phyloP scores from a whole-genome alignment of 805 yeast genomes.

The Candida qinlingensis region DNA sequence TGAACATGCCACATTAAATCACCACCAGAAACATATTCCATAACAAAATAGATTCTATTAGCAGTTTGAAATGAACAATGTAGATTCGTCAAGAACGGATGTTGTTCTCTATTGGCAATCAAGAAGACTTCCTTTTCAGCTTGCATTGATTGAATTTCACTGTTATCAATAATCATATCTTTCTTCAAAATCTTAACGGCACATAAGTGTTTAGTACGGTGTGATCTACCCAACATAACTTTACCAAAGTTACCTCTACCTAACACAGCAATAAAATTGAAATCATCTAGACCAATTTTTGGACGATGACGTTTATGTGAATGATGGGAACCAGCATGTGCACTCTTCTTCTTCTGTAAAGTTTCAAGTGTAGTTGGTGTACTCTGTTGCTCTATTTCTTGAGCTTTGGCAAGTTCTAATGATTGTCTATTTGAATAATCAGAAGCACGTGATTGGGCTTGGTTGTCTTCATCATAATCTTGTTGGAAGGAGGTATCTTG shows the following conservation, averaged over 20 bases:
- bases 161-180: constrained; percentile 91
- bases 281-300: constrained; percentile 89
- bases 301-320: constrained; percentile 42
- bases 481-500: constrained; percentile 18
- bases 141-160: constrained; percentile 91
- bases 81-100: constrained; percentile 87
- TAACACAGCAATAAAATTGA: constrained; percentile 86
- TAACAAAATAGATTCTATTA: constrained; percentile 93
- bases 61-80: constrained; percentile 98
- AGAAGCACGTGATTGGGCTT: not conserved
- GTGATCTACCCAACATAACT: constrained; percentile 94
- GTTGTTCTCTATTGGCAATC: constrained; percentile 77
- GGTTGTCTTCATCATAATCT: constrained; percentile 7
- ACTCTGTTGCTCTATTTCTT: not conserved
- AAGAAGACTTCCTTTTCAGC: constrained; percentile 91
- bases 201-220: constrained; percentile 73
- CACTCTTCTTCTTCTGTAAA: constrained; percentile 5
- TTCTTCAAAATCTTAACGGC: constrained; percentile 96
- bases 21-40: constrained; percentile 98
- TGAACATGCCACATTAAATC: constrained; percentile 99
- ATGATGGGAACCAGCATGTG: constrained; percentile 13
- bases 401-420: constrained; percentile 1
- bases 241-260: constrained; percentile 99
- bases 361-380: not conserved
- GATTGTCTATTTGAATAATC: not conserved